Evolutionary conservation across 345 rosid species (phyloP).

Genomic region (Populus euphratica): DNA sequence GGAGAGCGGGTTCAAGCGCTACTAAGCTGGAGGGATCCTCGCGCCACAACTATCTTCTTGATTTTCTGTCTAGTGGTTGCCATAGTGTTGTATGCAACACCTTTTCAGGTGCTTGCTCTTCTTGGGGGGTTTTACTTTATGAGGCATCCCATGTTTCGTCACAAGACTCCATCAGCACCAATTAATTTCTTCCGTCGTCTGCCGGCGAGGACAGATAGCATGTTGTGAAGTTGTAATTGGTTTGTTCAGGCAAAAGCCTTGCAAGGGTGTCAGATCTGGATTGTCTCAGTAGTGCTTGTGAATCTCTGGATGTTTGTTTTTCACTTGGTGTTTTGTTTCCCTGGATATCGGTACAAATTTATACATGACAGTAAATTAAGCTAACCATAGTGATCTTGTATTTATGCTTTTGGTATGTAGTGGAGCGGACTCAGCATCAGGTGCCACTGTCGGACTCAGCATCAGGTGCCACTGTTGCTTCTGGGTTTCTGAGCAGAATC

Average conservation of each 20-base stretch:
- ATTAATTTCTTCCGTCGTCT: constrained; percentile 32
- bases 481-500: neutral
- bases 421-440: neutral
- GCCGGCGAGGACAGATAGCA: constrained; percentile 29
- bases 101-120: constrained; percentile 28
- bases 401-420: neutral
- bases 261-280: constrained; percentile 10
- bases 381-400: neutral
- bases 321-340: neutral
- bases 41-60: constrained; percentile 24
- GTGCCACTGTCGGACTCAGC: neutral
- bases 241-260: constrained; percentile 5
- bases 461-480: neutral
- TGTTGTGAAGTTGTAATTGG: constrained; percentile 16
- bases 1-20: constrained; percentile 29
- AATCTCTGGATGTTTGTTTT: constrained; percentile 3
- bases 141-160: constrained; percentile 35
- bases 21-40: constrained; percentile 31
- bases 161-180: constrained; percentile 22
- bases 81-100: constrained; percentile 22
- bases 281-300: constrained; percentile 17
- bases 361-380: constrained; percentile 1
- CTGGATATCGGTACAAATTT: neutral
- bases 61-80: constrained; percentile 21
- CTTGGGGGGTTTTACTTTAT: constrained; percentile 16